These are phyloP conservation scores for Tylopilus rubrobrunneus DNA, from an alignment of 768 basidiomycete genomes.

Conservation along the genomic window DNA sequence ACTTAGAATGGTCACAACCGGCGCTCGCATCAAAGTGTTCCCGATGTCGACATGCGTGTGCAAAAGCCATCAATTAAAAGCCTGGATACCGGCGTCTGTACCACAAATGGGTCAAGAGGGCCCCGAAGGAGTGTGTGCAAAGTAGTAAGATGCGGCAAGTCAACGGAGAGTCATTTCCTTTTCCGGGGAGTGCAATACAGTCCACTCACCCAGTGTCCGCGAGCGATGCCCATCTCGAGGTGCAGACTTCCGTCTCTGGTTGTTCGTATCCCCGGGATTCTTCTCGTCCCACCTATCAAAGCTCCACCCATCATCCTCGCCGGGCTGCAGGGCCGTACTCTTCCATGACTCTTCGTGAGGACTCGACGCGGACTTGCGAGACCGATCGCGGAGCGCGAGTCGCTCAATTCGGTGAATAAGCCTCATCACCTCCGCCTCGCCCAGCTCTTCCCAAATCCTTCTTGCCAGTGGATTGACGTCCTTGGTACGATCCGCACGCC, in stretches of 20 bases:
- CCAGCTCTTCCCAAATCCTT: slow-evolving; percentile 42
- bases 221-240: not conserved
- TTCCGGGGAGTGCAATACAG: not conserved
- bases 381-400: slow-evolving; percentile 28
- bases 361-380: slow-evolving; percentile 10
- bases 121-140: no score
- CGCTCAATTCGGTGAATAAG: slow-evolving; percentile 51
- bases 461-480: slow-evolving; percentile 33
- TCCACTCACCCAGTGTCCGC: slow-evolving; percentile 2
- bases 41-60: not conserved
- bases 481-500: not conserved
- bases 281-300: slow-evolving; percentile 45
- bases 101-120: no score
- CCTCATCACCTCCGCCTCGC: slow-evolving; percentile 47
- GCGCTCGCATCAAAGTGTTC: not conserved
- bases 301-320: slow-evolving; percentile 39
- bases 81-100: no score
- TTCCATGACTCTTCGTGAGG: slow-evolving; percentile 43
- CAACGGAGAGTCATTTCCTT: slow-evolving; percentile 7
- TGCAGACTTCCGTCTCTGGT: not conserved
- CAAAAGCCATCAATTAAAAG: no score
- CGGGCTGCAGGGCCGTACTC: slow-evolving; percentile 25
- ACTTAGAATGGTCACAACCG: not conserved
- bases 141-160: not conserved
- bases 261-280: not conserved